These are phyloP conservation scores for Acanthamoeba quina DNA, from an alignment of 208 protist genomes.

Conservation along the genomic window DNA sequence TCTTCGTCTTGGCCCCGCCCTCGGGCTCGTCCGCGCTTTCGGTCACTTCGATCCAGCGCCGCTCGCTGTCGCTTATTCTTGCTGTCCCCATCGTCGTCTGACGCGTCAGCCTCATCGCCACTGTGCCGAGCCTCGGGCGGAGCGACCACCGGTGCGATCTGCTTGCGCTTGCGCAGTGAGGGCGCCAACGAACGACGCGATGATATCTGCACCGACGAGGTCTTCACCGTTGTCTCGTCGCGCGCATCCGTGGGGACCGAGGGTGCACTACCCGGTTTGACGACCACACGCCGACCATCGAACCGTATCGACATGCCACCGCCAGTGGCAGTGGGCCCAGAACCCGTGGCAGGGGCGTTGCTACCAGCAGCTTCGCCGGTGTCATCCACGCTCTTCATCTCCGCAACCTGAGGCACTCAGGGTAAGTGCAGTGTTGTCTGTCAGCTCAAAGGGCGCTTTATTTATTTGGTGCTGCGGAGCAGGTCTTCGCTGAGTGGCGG, in stretches of 20 bases:
- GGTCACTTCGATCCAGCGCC: not conserved
- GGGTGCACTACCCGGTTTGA: not conserved
- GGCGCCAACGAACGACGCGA: constrained; percentile 39
- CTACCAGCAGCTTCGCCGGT: not conserved
- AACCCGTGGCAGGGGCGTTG: not conserved
- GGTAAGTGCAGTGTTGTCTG: not conserved
- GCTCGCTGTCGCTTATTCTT: not conserved
- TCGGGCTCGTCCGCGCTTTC: not conserved
- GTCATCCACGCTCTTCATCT: constrained; percentile 15
- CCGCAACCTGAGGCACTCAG: not conserved
- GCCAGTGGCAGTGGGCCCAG: not conserved
- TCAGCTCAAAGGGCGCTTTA: not conserved
- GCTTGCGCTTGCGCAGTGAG: constrained; percentile 60
- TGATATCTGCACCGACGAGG: not conserved
- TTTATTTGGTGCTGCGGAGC: not conserved
- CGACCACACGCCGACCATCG: constrained; percentile 14
- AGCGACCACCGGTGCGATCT: constrained; percentile 31
- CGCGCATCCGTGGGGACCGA: not conserved
- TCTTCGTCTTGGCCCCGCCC: not conserved
- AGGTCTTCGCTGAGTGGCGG: not conserved
- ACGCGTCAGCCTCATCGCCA: not conserved
- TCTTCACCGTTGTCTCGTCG: not conserved
- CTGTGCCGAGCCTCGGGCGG: not conserved
- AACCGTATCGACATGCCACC: constrained; percentile 46
- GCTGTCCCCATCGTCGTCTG: not conserved